Percentiles rank a stretch among this genome's conserved stretches.
Conservation (phyloP, 257 asterid genomes). For the Forsythia viridissima region DNA sequence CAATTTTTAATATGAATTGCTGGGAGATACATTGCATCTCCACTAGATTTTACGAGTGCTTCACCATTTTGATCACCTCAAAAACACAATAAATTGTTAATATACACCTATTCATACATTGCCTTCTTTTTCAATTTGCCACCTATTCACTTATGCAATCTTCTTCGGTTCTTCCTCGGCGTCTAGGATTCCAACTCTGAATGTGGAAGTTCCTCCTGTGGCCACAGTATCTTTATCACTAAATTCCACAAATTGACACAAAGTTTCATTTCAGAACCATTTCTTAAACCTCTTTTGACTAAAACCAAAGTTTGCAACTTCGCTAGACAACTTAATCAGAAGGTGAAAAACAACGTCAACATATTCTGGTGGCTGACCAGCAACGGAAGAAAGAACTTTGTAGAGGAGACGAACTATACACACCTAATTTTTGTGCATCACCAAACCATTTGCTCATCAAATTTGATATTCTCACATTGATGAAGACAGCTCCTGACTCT, state of each 20-base stretch:
- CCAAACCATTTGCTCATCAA: slow-evolving; percentile 99
- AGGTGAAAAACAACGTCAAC: not conserved
- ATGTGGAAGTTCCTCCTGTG: not conserved
- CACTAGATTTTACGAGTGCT: not conserved
- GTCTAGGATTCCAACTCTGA: not conserved
- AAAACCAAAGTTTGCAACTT: not conserved
- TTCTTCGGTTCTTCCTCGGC: not conserved
- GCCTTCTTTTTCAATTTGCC: not conserved
- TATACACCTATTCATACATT: not conserved
- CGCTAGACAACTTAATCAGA: not conserved
- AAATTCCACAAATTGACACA: not conserved
- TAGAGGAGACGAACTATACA: slow-evolving; percentile 15
- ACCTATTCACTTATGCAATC: not conserved
- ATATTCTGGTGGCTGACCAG: too few species aligned
- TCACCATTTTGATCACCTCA: slow-evolving; percentile 3
- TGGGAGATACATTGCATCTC: not conserved
- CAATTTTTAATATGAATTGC: too few species aligned
- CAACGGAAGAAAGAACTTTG: slow-evolving; percentile 5
- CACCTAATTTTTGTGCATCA: slow-evolving; percentile 94
- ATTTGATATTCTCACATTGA: slow-evolving; percentile 76
- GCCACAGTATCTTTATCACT: not conserved
- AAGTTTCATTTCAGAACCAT: not conserved
- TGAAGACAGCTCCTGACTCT: slow-evolving; percentile 92
- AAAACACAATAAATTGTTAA: not conserved
- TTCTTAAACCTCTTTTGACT: not conserved